Evolutionary conservation across 306 rosid species (phyloP).

Genomic region (Ormosia emarginata): DNA sequence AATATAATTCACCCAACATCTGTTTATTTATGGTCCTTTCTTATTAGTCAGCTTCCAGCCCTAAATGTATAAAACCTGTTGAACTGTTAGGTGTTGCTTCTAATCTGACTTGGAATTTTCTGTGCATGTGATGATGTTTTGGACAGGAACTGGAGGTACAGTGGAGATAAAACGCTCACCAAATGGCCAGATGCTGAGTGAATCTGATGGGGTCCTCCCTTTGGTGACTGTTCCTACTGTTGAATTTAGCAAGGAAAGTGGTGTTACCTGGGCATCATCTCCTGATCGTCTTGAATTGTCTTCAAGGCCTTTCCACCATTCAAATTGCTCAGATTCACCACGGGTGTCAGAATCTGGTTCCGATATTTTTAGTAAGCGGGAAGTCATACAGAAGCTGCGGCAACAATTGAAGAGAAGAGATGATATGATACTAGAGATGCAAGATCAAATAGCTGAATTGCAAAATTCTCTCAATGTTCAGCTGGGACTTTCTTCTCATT

Average conservation of each 20-base stretch:
- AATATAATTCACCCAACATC: neutral
- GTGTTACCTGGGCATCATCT: slow-evolving; percentile 77
- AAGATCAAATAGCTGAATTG: slow-evolving; percentile 84
- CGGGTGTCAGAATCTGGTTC: slow-evolving; percentile 94
- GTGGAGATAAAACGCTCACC: slow-evolving; percentile 60
- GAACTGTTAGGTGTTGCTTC: neutral
- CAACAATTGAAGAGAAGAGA: slow-evolving; percentile 91
- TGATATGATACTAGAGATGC: slow-evolving; percentile 94
- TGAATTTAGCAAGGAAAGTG: slow-evolving; percentile 73
- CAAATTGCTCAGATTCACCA: slow-evolving; percentile 91
- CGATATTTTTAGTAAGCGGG: slow-evolving; percentile 84
- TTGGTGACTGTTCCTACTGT: slow-evolving; percentile 71
- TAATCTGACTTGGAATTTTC: neutral
- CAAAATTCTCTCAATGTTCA: slow-evolving; percentile 70
- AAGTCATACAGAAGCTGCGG: slow-evolving; percentile 86
- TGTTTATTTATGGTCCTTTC: neutral
- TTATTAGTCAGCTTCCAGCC: neutral
- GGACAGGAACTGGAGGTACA: slow-evolving; percentile 54
- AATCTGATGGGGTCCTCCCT: slow-evolving; percentile 64
- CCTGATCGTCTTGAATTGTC: slow-evolving; percentile 88
- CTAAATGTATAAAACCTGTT: neutral
- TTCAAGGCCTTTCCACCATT: slow-evolving; percentile 56
- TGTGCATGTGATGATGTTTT: slow-evolving; percentile 17
- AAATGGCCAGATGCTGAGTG: slow-evolving; percentile 53
- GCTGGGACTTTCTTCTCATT: slow-evolving; percentile 62